Evolutionary conservation across 2,329 filamentous ascomycete species (phyloP), one percentile per base, ranked within the genome.

Genomic region (Dactylonectria estremocensis): DNA sequence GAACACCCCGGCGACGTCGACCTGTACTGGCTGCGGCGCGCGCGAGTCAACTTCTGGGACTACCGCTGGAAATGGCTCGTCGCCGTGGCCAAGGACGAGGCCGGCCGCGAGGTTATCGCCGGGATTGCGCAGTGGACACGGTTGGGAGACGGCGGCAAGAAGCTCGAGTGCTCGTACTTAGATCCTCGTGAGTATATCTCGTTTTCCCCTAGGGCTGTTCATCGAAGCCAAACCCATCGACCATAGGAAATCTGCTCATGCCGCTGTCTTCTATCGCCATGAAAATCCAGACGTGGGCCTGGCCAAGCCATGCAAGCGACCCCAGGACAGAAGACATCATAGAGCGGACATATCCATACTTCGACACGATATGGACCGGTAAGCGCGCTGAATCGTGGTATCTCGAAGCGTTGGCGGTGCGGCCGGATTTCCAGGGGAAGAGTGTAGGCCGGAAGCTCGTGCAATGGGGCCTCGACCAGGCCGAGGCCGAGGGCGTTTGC

Each of bases 381-480:
- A 69, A 71, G 13, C 71, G 72, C 13, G 58, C 3, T n/a, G n/a
- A n/a, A n/a, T n/a, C n/a, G n/a, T n/a, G n/a, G n/a, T n/a, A n/a
- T n/a, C n/a, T n/a, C n/a, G 77, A 81, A 5, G 60, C 77, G 2
- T 69, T 83, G 7, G 77, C 76, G n/a, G 76, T 83, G 1, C 78
- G 81, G 52, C 84, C 83, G 0, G 76, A 78, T 6, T 78, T 77
- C 33, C 82, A 85, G 53, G 77, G 80, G 5, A 70, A 71, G 45
- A 80, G 78, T 2, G 61, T 81, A 11, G 84, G 83, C 1, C 76
- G 74, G 5, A 70, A 69, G 24, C 77, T 86, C 8, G 82, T 84
- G 11, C 61, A 74, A 24, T 84, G 82, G 82, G 84, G 84, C 0
- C 68, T 85, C 1, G 72, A 80, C 1, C 70, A 76, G 40, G 81